Evolutionary conservation across 371 early-diverging fungal species (phyloP).

Genomic region (Quaeritorhiza haematococci): DNA sequence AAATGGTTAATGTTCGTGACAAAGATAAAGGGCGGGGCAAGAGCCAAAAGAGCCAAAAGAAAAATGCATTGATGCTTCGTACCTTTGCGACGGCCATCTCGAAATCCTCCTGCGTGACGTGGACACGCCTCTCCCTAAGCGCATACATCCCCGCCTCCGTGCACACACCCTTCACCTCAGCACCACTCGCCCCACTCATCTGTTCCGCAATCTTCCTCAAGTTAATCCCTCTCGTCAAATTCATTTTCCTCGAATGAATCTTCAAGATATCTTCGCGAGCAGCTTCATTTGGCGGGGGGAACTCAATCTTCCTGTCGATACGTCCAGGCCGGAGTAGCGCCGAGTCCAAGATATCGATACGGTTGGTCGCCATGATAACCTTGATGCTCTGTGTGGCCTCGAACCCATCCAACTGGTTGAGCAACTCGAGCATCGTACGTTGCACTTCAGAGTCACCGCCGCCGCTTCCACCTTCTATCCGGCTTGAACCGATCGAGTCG

Average conservation of each 20-base stretch:
- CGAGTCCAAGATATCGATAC: constrained; percentile 97
- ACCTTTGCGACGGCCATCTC: constrained; percentile 99
- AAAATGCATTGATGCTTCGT: no score
- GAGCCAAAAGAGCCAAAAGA: no score
- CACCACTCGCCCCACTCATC: constrained; percentile 95
- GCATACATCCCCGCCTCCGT: constrained; percentile 99
- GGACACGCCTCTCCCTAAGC: constrained; percentile 97
- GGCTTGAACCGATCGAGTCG: constrained; percentile 97
- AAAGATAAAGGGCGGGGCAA: no score
- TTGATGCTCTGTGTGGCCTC: constrained; percentile 99
- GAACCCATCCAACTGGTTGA: constrained; percentile 98
- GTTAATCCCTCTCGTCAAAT: constrained; percentile 97
- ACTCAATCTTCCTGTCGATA: constrained; percentile 99
- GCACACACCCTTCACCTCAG: constrained; percentile 98
- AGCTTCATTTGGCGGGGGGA: constrained; percentile 96
- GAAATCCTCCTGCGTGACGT: constrained; percentile 99
- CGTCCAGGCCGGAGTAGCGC: constrained; percentile 96
- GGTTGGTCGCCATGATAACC: constrained; percentile 99
- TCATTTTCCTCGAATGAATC: constrained; percentile 99
- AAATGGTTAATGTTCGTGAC: no score
- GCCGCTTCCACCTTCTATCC: constrained; percentile 70
- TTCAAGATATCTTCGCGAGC: constrained; percentile 98
- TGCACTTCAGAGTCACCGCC: constrained; percentile 97
- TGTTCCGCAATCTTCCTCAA: constrained; percentile 93
- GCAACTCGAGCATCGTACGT: constrained; percentile 85